A percentile compares a stretch with the other conserved stretches of the same genome.
phyloP scores from a whole-genome alignment of 768 basidiomycete species.

The Phanerochaete sordida region DNA sequence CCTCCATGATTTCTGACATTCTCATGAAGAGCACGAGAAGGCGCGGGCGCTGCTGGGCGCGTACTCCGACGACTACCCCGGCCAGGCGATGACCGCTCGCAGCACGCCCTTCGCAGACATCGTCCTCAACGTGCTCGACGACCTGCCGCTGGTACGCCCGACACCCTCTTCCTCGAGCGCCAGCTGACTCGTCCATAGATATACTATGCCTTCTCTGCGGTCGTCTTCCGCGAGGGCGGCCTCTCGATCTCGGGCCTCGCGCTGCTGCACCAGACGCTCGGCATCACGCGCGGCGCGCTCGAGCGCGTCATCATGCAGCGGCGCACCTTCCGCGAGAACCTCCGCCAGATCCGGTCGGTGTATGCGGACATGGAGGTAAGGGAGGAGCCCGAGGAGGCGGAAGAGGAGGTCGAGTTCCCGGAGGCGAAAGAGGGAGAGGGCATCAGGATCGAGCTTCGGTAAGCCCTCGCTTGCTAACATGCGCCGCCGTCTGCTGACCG shows the following conservation, averaged over 20 bases:
- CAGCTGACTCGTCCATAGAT: background rate
- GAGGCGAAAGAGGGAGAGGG: background rate
- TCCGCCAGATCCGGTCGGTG: background rate
- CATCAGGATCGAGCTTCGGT: constrained; percentile 7
- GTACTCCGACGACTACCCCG: background rate
- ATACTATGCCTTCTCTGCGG: background rate
- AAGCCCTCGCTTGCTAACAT: background rate
- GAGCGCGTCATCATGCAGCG: background rate
- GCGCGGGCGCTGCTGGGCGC: background rate
- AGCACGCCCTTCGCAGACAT: background rate
- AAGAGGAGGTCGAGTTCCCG: background rate
- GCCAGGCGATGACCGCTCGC: background rate
- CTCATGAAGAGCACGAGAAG: background rate
- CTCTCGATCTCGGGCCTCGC: background rate
- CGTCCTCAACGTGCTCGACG: background rate
- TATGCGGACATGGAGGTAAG: background rate
- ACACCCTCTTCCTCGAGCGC: background rate
- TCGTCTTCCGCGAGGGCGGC: background rate
- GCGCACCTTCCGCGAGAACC: background rate
- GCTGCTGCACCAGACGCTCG: background rate
- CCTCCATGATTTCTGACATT: background rate
- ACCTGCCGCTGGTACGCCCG: background rate
- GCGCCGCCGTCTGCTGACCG: background rate
- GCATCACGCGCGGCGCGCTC: background rate
- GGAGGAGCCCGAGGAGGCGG: background rate